Conservation (phyloP, 768 basidiomycete genomes). For the Suillus tomentosus region DNA sequence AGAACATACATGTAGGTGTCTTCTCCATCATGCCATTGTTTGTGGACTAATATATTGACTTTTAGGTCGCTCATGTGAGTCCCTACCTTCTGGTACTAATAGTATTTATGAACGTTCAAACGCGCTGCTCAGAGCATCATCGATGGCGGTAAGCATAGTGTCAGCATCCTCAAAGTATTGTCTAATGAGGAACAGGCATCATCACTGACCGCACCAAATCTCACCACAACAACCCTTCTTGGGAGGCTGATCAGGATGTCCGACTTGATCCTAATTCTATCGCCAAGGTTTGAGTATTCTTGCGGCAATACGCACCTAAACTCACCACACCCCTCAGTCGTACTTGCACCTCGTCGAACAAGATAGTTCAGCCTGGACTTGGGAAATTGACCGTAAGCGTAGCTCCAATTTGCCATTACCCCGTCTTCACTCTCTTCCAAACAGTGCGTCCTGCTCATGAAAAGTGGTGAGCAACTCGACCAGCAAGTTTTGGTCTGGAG, state of each 20-base stretch:
- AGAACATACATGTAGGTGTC: conserved; percentile 66
- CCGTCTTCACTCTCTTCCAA: not conserved
- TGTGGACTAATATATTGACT: conserved; percentile 9
- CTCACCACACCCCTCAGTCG: conserved; percentile 40
- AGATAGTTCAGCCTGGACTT: conserved; percentile 73
- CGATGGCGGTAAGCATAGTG: not conserved
- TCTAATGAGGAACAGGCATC: not conserved
- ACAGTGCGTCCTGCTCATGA: conserved; percentile 56
- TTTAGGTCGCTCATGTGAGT: conserved; percentile 67
- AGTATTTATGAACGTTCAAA: not conserved
- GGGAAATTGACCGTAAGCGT: conserved; percentile 75
- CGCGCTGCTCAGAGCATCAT: not conserved
- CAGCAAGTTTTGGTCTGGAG: not conserved
- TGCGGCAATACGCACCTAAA: conserved; percentile 3
- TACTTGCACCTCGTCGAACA: conserved; percentile 70
- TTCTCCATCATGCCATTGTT: not conserved
- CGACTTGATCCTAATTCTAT: conserved; percentile 68
- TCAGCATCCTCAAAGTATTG: not conserved
- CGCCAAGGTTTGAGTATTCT: conserved; percentile 50
- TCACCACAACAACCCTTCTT: conserved; percentile 35
- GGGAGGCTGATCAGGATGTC: conserved; percentile 46
- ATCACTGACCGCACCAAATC: conserved; percentile 37
- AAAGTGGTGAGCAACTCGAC: conserved; percentile 42
- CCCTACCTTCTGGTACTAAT: not conserved
- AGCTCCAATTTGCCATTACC: not conserved